Conservation (phyloP, 768 basidiomycete genomes). For the Termitomyces sp. region DNA sequence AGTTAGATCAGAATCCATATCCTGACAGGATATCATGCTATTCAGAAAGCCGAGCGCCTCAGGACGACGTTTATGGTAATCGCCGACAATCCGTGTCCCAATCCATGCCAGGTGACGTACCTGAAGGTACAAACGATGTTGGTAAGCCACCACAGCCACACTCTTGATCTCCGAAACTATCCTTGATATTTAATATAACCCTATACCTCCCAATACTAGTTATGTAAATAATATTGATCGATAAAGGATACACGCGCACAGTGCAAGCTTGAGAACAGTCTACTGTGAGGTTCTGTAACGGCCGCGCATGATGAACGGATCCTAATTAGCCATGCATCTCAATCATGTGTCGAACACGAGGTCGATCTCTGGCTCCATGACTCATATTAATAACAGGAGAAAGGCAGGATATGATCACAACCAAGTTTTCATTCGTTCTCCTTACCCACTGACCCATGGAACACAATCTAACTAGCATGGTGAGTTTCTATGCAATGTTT, state of each 20-base stretch:
- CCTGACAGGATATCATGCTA: conserved; percentile 3
- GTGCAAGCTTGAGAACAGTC: not conserved
- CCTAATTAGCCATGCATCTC: not conserved
- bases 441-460: not conserved
- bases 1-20: conserved; percentile 15
- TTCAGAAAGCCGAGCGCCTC: not conserved
- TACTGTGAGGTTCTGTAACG: not conserved
- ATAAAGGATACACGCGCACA: not conserved
- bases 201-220: not conserved
- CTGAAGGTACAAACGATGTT: not conserved
- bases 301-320: not conserved
- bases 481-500: not conserved
- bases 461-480: not conserved
- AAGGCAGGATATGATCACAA: not conserved
- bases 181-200: not conserved
- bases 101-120: not conserved
- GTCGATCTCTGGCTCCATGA: conserved; percentile 1
- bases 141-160: not conserved
- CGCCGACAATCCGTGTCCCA: conserved; percentile 2
- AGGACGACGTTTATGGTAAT: conserved; percentile 2
- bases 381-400: not conserved
- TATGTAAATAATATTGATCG: not conserved
- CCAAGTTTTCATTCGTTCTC: not conserved
- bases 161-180: not conserved
- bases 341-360: conserved; percentile 10